Evolutionary conservation across 345 rosid species (phyloP).

Genomic region (Euclidium syriacum): DNA sequence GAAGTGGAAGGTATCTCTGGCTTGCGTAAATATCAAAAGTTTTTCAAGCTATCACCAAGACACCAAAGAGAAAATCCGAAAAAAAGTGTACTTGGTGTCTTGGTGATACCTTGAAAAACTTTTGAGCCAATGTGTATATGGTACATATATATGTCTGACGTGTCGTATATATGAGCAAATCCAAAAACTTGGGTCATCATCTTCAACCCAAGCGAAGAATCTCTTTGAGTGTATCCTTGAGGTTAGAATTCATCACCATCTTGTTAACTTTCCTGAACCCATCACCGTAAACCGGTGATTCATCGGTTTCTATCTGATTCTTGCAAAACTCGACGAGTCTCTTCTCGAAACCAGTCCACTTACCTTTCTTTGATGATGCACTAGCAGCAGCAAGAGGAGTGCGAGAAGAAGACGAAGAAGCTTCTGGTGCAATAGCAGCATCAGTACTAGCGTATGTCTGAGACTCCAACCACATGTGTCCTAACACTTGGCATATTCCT

Average conservation of each 20-base stretch:
- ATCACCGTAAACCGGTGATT: constrained; percentile 61
- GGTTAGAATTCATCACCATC: constrained; percentile 52
- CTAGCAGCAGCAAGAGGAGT: constrained; percentile 28
- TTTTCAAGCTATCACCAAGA: constrained; percentile 66
- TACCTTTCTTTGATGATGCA: constrained; percentile 61
- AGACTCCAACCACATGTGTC: constrained; percentile 79
- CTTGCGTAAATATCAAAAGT: too few relatives aligned
- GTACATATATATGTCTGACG: too few relatives aligned
- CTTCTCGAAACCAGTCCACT: constrained; percentile 48
- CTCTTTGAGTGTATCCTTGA: constrained; percentile 46
- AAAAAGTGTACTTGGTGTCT: too few relatives aligned
- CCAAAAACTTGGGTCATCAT: neutral
- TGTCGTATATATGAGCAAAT: too few relatives aligned
- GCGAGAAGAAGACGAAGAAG: too few relatives aligned
- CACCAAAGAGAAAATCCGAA: too few relatives aligned
- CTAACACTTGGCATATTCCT: constrained; percentile 92
- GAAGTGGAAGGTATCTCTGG: too few relatives aligned
- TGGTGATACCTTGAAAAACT: too few relatives aligned
- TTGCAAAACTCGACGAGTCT: constrained; percentile 68
- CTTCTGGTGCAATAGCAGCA: too few relatives aligned
- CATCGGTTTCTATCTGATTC: constrained; percentile 71
- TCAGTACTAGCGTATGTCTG: constrained; percentile 36
- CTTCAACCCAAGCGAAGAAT: neutral
- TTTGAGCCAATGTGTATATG: too few relatives aligned
- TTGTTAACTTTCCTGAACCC: constrained; percentile 60